These are phyloP conservation scores for Fusarium nelsonii DNA, from an alignment of 2,329 filamentous ascomycete genomes.

Conservation along the genomic window DNA sequence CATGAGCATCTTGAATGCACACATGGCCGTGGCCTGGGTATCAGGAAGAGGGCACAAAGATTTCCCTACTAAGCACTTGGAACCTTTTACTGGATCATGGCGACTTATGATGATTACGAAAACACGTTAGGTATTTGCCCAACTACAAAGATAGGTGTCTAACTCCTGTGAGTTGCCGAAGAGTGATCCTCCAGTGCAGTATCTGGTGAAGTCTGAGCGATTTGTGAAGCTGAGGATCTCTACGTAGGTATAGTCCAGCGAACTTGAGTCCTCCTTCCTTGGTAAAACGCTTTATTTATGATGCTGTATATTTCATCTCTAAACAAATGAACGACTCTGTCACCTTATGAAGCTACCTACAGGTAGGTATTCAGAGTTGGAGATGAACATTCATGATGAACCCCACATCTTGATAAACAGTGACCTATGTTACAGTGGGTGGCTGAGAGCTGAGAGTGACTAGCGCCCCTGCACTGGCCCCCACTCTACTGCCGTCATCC, in stretches of 20 bases:
- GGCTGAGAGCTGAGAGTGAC: not conserved
- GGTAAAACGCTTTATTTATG: too few species aligned
- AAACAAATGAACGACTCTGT: too few species aligned
- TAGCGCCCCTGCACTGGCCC: constrained; percentile 6
- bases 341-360: not conserved
- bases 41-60: constrained; percentile 4
- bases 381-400: not conserved
- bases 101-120: constrained; percentile 12
- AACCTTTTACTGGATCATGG: constrained; percentile 10
- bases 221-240: not conserved
- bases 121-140: not conserved
- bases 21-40: constrained; percentile 14
- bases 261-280: too few species aligned
- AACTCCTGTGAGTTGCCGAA: not conserved
- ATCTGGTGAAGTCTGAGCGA: not conserved
- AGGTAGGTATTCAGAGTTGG: not conserved
- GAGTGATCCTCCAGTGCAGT: not conserved
- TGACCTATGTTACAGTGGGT: not conserved
- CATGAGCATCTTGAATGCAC: constrained; percentile 18
- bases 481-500: constrained; percentile 43
- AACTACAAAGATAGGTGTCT: not conserved
- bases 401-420: constrained; percentile 15
- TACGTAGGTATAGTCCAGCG: not conserved
- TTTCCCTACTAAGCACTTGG: constrained; percentile 2
- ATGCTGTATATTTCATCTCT: not conserved